Evolutionary conservation across 2,329 filamentous ascomycete species (phyloP).

Genomic region (Cladosporium austrohemisphaericum): DNA sequence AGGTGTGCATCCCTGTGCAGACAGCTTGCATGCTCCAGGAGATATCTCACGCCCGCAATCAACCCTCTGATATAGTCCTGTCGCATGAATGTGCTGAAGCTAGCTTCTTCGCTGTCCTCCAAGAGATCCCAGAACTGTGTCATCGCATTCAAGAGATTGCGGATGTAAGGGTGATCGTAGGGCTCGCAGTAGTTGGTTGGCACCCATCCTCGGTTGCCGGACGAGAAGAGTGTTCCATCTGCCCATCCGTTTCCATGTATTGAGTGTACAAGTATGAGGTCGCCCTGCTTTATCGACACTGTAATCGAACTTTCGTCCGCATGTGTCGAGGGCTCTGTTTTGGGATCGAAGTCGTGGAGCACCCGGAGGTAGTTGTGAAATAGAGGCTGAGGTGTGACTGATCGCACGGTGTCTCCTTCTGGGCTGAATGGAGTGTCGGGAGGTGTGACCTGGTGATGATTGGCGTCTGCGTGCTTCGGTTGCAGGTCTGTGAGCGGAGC

Average conservation of each 20-base stretch:
- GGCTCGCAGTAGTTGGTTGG: slow-evolving; percentile 97
- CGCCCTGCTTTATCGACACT: slow-evolving; percentile 80
- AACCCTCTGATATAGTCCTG: slow-evolving; percentile 93
- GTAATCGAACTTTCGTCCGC: slow-evolving; percentile 62
- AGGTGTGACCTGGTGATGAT: slow-evolving; percentile 18
- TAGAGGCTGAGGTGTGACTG: slow-evolving; percentile 48
- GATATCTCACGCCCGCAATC: slow-evolving; percentile 85
- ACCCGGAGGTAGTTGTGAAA: slow-evolving; percentile 95
- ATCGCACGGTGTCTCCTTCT: slow-evolving; percentile 13
- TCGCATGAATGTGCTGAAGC: slow-evolving; percentile 75
- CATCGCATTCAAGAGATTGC: slow-evolving; percentile 76
- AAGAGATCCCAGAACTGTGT: slow-evolving; percentile 91
- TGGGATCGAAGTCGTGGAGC: slow-evolving; percentile 87
- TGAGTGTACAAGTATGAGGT: slow-evolving; percentile 90
- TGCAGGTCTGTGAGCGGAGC: slow-evolving; percentile 11
- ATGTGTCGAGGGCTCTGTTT: slow-evolving; percentile 72
- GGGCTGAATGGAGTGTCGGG: slow-evolving; percentile 21
- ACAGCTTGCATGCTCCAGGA: slow-evolving; percentile 85
- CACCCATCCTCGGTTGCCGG: slow-evolving; percentile 87
- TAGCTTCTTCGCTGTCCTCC: slow-evolving; percentile 61
- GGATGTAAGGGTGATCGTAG: slow-evolving; percentile 85
- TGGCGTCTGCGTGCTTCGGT: not conserved
- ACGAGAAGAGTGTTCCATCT: slow-evolving; percentile 83
- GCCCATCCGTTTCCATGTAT: slow-evolving; percentile 99
- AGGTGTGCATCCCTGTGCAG: slow-evolving; percentile 74